Base-by-base conservation (phyloP, 2,329 filamentous ascomycete genomes). In the Periconia digitata region DNA sequence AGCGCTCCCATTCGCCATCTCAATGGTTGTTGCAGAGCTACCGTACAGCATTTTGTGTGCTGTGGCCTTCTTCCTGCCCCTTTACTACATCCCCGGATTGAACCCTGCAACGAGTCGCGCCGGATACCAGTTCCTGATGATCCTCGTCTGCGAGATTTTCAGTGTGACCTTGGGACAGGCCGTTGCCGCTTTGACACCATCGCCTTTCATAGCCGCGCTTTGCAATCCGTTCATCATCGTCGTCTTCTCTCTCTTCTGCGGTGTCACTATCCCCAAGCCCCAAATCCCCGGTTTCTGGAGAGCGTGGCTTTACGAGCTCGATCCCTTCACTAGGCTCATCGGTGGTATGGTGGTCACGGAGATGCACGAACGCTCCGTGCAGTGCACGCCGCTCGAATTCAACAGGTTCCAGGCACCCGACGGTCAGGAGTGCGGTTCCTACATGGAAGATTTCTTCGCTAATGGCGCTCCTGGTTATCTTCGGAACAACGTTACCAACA, bases 31-130 rank as follows among this genome's bases (percentile, higher is more conserved):
- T 6, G 89, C 89, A 22, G 91, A 96, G 71, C 80, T 95, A 66
- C 91, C 91, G 0, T 95, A 95, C 77, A 87, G 83, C 34, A 75
- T 95, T 15, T 71, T 96, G 39, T 95, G 90, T 68, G 85, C 89
- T 1, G 84, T 94, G 8, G 77, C 75, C 47, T 95, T 95, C 79
- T 96, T 88, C 78, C 63, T 95, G 1, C 89, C 87, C 0, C 71
- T 95, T 3, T 95, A 95, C 79, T 95, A 86, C 72, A 87, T 94
- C 66, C 88, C 90, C 0, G 89, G 88, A 0, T 83, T 95, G 67
- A 82, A 86, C 58, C 63, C 70, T 3, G 79, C 79, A 0, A 72
- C 83, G 0, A 79, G 77, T 2, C 82, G 89, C 4, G 89, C 90
- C 0, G 91, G 90, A 0, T 94, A 92, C 71, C 89, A 92, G 67